Conservation (phyloP, 176 grass and related monocot genomes). For the Echinochloa phyllopogon region DNA sequence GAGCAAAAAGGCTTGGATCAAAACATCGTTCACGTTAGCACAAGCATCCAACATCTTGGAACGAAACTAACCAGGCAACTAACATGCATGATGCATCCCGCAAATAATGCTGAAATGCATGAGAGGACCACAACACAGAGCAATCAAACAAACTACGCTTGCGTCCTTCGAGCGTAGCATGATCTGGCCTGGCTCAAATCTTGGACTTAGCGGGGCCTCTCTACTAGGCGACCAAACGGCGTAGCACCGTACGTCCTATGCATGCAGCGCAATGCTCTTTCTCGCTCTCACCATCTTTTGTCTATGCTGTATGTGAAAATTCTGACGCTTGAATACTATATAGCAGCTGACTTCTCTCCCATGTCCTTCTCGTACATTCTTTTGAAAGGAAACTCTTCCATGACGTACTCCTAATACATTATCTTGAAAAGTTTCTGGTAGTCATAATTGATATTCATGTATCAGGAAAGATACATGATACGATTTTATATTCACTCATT, state of each 20-base stretch:
- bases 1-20: background rate
- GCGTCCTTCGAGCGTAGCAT: background rate
- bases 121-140: background rate
- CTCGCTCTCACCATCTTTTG: background rate
- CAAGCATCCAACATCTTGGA: background rate
- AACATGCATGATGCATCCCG: background rate
- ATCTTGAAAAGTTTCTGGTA: background rate
- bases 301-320: no score
- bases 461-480: background rate
- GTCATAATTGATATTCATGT: background rate
- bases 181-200: background rate
- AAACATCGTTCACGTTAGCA: background rate
- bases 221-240: background rate
- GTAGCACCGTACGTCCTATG: background rate
- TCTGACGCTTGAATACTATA: background rate
- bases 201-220: background rate
- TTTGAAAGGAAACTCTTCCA: background rate
- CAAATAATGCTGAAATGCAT: no score
- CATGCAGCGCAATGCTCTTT: background rate
- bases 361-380: no score
- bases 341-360: background rate
- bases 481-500: no score
- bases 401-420: background rate
- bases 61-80: background rate
- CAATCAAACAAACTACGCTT: conserved; percentile 6